A percentile compares a stretch with the other conserved stretches of the same genome.
These are phyloP conservation scores for Omphalotus guepiniiformis DNA, from an alignment of 768 basidiomycete species.

Conservation along the genomic window DNA sequence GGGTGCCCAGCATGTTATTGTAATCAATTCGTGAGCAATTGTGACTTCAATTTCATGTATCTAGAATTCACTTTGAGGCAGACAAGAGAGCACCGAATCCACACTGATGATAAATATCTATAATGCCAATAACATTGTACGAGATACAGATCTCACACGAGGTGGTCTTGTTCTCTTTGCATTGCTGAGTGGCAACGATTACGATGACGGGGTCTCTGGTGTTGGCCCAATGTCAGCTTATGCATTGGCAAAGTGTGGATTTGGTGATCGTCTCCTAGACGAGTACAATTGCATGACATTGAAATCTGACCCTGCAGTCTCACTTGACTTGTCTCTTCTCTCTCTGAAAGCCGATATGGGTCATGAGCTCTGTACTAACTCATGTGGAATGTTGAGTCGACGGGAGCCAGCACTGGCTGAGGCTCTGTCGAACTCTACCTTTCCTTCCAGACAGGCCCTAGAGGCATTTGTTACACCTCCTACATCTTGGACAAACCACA, in stretches of 20 bases:
- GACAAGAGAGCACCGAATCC: background rate
- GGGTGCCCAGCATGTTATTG: background rate
- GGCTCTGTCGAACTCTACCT: background rate
- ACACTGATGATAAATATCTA: background rate
- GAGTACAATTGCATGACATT: background rate
- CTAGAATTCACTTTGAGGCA: no score
- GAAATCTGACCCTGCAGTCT: background rate
- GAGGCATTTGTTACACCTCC: background rate
- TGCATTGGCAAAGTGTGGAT: conserved; percentile 1
- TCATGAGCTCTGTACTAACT: background rate
- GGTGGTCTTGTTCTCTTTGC: background rate
- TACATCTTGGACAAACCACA: background rate
- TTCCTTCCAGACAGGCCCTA: background rate
- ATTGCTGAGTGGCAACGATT: background rate
- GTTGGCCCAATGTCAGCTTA: background rate
- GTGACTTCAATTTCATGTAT: no score
- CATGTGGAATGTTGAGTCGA: background rate
- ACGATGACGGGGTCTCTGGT: background rate
- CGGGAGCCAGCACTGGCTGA: background rate
- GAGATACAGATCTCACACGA: conserved; percentile 22
- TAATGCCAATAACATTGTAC: background rate
- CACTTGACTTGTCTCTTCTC: no score
- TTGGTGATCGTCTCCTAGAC: background rate
- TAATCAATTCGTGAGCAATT: background rate
- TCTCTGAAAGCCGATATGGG: background rate